Evolutionary conservation across 768 basidiomycete species (phyloP).

Genomic region (Porphyrellus cyaneotinctus): DNA sequence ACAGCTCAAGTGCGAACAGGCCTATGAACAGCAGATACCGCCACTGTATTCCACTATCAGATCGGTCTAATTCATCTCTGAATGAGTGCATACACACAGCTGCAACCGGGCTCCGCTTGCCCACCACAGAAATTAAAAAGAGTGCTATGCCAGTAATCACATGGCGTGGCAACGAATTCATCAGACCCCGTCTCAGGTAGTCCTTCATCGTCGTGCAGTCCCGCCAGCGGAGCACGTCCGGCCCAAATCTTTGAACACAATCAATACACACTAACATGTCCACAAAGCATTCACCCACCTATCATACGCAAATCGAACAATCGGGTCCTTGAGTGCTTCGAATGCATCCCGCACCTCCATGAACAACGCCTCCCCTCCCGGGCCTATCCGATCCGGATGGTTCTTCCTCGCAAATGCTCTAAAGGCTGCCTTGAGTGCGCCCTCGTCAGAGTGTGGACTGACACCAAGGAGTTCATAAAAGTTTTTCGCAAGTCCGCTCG

Average conservation of each 20-base stretch:
- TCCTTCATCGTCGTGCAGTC: constrained; percentile 66
- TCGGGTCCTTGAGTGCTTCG: constrained; percentile 74
- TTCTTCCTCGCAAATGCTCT: constrained; percentile 66
- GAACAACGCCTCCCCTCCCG: constrained; percentile 57
- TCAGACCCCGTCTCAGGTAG: constrained; percentile 62
- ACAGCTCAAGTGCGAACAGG: constrained; percentile 58
- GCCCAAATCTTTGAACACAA: constrained; percentile 60
- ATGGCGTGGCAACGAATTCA: constrained; percentile 63
- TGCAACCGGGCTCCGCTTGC: constrained; percentile 53
- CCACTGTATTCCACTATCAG: constrained; percentile 51
- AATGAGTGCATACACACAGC: constrained; percentile 50
- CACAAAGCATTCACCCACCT: constrained; percentile 43
- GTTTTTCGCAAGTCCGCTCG: constrained; percentile 57
- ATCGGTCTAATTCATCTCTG: constrained; percentile 4
- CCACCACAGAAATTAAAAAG: constrained; percentile 59
- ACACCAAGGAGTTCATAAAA: constrained; percentile 76
- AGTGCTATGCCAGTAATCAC: constrained; percentile 55
- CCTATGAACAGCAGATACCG: constrained; percentile 69
- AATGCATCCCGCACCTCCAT: constrained; percentile 69
- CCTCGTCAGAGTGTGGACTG: constrained; percentile 57
- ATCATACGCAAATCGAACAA: constrained; percentile 81
- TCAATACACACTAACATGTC: neutral
- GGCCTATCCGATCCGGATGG: constrained; percentile 73
- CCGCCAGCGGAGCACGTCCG: constrained; percentile 64
- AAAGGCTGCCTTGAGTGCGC: constrained; percentile 66